Percentiles rank a stretch among this genome's conserved stretches.
phyloP scores from a whole-genome alignment of 345 rosid species.

The Garcia nutans region DNA sequence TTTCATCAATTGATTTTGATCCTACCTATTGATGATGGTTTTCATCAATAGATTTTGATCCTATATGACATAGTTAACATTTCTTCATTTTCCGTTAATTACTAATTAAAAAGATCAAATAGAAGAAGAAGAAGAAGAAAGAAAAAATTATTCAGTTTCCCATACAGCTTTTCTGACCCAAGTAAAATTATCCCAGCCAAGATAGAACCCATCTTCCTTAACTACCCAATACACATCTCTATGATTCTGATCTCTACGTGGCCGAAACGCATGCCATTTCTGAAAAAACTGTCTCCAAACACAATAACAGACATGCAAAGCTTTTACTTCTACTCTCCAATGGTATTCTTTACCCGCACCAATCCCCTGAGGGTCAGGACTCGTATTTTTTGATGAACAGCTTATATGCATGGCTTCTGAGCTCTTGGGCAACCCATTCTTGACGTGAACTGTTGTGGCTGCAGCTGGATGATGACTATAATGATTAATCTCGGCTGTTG shows the following conservation, averaged over 20 bases:
- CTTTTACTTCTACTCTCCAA: slow-evolving; percentile 7
- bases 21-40: too few species aligned
- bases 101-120: too few species aligned
- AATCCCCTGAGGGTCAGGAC: background rate
- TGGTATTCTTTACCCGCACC: slow-evolving; percentile 10
- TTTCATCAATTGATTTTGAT: too few species aligned
- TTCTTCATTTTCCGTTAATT: too few species aligned
- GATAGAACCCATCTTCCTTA: background rate
- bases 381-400: background rate
- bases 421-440: background rate
- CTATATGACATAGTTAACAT: too few species aligned
- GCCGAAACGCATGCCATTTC: too few species aligned
- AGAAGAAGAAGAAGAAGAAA: too few species aligned
- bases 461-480: too few species aligned
- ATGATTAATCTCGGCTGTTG: too few species aligned
- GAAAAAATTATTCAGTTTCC: too few species aligned
- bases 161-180: background rate
- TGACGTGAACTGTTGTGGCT: background rate
- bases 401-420: background rate
- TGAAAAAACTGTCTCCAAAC: background rate
- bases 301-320: slow-evolving; percentile 1
- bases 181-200: background rate
- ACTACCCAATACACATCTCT: slow-evolving; percentile 11
- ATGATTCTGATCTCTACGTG: too few species aligned
- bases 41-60: too few species aligned